These are phyloP conservation scores for Lanmaoa pseudosensibilis DNA, from an alignment of 768 basidiomycete genomes.

Conservation along the genomic window DNA sequence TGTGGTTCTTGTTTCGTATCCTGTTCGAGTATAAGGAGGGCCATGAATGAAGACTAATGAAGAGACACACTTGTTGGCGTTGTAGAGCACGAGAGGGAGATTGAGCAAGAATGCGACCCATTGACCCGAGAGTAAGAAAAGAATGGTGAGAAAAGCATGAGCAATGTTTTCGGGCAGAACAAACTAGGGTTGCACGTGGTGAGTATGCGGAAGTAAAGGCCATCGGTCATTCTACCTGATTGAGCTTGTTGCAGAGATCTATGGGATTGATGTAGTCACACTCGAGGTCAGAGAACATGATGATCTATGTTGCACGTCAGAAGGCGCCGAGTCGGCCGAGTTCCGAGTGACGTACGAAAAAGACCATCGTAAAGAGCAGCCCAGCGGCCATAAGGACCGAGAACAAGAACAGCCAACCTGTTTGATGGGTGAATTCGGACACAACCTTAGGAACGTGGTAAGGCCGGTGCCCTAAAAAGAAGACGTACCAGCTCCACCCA, in stretches of 20 bases:
- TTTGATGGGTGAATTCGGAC: background rate
- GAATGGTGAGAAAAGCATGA: slow-evolving; percentile 85
- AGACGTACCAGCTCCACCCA: slow-evolving; percentile 46
- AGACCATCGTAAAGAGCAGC: slow-evolving; percentile 97
- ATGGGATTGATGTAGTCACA: slow-evolving; percentile 99
- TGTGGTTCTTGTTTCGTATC: slow-evolving; percentile 90
- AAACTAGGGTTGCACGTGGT: slow-evolving; percentile 56
- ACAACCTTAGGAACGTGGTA: background rate
- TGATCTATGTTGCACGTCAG: slow-evolving; percentile 61
- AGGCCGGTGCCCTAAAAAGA: background rate
- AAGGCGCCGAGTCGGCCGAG: background rate
- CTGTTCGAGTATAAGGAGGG: slow-evolving; percentile 39
- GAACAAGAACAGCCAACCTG: slow-evolving; percentile 97
- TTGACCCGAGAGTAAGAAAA: slow-evolving; percentile 95
- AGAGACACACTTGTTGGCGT: slow-evolving; percentile 85
- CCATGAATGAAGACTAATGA: background rate
- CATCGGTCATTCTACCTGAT: slow-evolving; percentile 78
- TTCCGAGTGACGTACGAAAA: slow-evolving; percentile 75
- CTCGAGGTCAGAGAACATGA: slow-evolving; percentile 99
- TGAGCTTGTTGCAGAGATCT: slow-evolving; percentile 99
- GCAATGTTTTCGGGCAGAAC: slow-evolving; percentile 95
- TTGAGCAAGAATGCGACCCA: slow-evolving; percentile 93
- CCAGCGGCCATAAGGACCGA: slow-evolving; percentile 94
- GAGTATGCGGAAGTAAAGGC: background rate
- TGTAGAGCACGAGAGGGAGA: slow-evolving; percentile 82